phyloP scores from a whole-genome alignment of 768 basidiomycete species.

The Lactifluus hygrophoroides region DNA sequence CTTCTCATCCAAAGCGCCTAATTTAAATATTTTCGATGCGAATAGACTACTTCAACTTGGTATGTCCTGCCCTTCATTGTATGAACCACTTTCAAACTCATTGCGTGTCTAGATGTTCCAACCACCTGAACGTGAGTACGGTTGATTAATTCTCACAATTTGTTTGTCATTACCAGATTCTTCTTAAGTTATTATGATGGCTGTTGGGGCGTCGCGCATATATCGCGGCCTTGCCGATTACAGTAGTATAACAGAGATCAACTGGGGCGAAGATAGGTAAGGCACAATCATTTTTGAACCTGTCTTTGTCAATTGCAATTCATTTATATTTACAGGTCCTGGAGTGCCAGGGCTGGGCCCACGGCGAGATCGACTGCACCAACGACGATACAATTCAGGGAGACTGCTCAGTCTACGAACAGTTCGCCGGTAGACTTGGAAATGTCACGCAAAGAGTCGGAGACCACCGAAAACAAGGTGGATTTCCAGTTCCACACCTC shows the following conservation, averaged over 20 bases:
- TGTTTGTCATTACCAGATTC: neutral
- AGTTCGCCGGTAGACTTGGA: neutral
- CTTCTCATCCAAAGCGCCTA: neutral
- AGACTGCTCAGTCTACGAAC: neutral
- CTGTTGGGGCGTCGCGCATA: conserved; percentile 15
- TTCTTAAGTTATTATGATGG: conserved; percentile 16
- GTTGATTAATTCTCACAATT: neutral
- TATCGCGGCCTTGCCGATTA: conserved; percentile 15
- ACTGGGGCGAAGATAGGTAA: conserved; percentile 13
- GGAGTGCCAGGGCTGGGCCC: neutral
- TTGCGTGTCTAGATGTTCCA: conserved; percentile 12
- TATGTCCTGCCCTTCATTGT: neutral
- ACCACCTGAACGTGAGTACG: conserved; percentile 14
- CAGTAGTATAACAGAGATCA: conserved; percentile 13
- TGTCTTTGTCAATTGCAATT: neutral
- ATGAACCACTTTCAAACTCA: neutral
- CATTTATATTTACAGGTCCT: neutral
- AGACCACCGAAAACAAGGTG: neutral
- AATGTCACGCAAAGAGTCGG: neutral
- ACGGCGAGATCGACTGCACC: neutral
- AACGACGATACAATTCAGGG: neutral
- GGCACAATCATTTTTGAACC: neutral
- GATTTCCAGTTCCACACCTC: neutral
- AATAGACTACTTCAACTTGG: conserved; percentile 7
- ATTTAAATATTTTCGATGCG: neutral